Base-by-base conservation (phyloP, 768 basidiomycete species). In the Tylopilus felleus region DNA sequence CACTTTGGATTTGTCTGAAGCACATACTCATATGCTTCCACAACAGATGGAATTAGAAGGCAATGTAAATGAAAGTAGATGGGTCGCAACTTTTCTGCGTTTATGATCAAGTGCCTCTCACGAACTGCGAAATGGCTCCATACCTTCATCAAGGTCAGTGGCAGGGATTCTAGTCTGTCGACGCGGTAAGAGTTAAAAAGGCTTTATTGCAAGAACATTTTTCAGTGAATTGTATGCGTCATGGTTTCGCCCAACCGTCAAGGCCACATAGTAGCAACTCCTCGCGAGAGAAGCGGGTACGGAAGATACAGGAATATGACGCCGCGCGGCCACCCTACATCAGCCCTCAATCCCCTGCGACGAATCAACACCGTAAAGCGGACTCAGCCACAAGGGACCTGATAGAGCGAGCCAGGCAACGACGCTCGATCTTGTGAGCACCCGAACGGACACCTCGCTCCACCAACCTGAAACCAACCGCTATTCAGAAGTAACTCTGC, bases 201-300 rank as follows among this genome's bases (percentile, higher is more conserved):
- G 6, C 38, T 36, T 36, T 36, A 38, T 38, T 38, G 38, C n/a
- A 38, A 38, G 17, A n/a, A 17, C 35, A 36, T 36, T 36, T 36
- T 5, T 33, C 10, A 27, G 25, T 35, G 33, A 35, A 35, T 10
- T 88, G 86, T 87, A 66, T 77, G 74, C 83, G 74, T 82, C 83
- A 89, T 89, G 87, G 87, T 87, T 86, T 87, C 62, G 82, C 85
- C 82, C 79, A 71, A 83, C 86, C 83, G 84, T 87, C 85, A 88
- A 80, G 59, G 85, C 80, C 79, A 86, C 86, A 80, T 86, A 65
- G 64, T 52, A 64, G 65, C 65, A 60, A 60, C 64, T 47, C 65
- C 61, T 53, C 52, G n/a, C 16, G 1, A 66, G 65, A 63, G 69
- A 62, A 71, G 67, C 49, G 70, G 67, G 73, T 86, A 85, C 85